Evolutionary conservation across 768 basidiomycete species (phyloP).

Genomic region (Panellus pusillus): DNA sequence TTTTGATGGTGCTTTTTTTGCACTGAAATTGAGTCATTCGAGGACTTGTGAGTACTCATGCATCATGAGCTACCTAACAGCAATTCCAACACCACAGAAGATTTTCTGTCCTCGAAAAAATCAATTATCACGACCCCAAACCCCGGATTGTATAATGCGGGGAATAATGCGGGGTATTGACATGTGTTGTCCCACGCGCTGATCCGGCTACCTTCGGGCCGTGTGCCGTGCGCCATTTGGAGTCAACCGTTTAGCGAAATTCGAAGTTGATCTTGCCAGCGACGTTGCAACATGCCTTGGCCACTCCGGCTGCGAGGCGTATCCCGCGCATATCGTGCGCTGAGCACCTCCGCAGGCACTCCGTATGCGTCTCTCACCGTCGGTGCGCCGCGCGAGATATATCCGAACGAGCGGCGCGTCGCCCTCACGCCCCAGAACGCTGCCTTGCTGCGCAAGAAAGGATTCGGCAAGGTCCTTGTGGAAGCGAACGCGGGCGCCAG

Average conservation of each 20-base stretch:
- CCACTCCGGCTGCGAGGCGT: neutral
- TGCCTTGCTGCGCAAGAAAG: slow-evolving; percentile 76
- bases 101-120: no score
- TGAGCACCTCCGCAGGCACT: slow-evolving; percentile 30
- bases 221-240: neutral
- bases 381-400: slow-evolving; percentile 77
- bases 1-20: no score
- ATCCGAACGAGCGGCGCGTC: slow-evolving; percentile 77
- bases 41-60: no score
- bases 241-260: slow-evolving; percentile 3
- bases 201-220: neutral
- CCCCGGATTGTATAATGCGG: no score
- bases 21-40: no score
- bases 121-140: no score
- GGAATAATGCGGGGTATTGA: no score
- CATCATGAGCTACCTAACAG: no score
- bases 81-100: no score
- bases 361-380: slow-evolving; percentile 75
- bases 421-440: slow-evolving; percentile 81
- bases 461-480: slow-evolving; percentile 71
- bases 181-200: no score
- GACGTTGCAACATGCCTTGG: neutral
- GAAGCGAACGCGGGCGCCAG: slow-evolving; percentile 57
- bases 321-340: slow-evolving; percentile 3
- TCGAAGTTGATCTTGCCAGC: slow-evolving; percentile 19